Evolutionary conservation across 306 rosid species (phyloP).

Genomic region (Cicer bijugum): DNA sequence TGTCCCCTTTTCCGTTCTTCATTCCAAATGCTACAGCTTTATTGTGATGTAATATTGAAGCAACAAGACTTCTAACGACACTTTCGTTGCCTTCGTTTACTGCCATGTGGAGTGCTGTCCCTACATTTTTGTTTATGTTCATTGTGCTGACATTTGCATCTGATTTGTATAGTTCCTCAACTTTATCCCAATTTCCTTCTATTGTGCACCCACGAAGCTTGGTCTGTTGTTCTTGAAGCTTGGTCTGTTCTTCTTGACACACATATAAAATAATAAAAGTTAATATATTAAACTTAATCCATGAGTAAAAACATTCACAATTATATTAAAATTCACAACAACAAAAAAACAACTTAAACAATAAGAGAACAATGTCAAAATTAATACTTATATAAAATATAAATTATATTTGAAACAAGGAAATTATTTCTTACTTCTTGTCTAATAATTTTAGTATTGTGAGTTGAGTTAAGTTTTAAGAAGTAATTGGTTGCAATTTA

Average conservation of each 20-base stretch:
- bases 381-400: no score
- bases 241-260: background rate
- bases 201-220: background rate
- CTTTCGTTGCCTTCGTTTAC: conserved; percentile 41
- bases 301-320: no score
- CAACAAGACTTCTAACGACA: conserved; percentile 9
- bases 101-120: conserved; percentile 63
- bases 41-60: accelerated
- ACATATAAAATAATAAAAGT: background rate
- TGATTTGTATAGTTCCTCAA: background rate
- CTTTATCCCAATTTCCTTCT: background rate
- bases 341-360: no score
- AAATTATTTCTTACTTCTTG: no score
- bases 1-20: conserved; percentile 22
- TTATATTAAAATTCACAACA: no score
- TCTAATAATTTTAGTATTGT: no score
- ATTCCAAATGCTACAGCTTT: background rate
- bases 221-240: no score
- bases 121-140: conserved; percentile 37
- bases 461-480: no score
- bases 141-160: background rate
- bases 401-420: no score
- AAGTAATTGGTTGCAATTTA: no score
- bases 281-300: no score
- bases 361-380: no score